phyloP scores from a whole-genome alignment of 2,329 filamentous ascomycete species.

The Clonostachys byssicola region DNA sequence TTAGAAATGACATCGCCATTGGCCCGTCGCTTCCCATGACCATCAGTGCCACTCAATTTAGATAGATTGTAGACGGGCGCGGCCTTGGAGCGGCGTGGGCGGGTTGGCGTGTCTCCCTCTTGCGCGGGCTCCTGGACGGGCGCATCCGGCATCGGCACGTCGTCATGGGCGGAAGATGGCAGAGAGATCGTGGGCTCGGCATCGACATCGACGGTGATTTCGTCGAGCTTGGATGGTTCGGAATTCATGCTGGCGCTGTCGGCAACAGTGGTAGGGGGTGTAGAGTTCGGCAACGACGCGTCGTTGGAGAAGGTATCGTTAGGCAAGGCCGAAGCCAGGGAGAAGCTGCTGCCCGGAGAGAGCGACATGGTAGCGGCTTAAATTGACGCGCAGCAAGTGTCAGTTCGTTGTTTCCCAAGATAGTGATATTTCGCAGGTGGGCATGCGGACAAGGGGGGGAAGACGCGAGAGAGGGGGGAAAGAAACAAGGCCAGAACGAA shows the following conservation, averaged over 20 bases:
- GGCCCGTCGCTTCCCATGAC: slow-evolving; percentile 52
- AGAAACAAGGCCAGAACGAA: not conserved
- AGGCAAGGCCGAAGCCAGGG: slow-evolving; percentile 2
- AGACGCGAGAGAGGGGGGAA: too few species aligned
- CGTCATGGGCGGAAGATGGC: slow-evolving; percentile 7
- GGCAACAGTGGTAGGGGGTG: slow-evolving; percentile 63
- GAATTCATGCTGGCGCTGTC: slow-evolving; percentile 57
- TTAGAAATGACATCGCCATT: slow-evolving; percentile 41
- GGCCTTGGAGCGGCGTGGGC: slow-evolving; percentile 50
- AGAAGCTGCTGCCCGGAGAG: slow-evolving; percentile 24
- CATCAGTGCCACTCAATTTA: slow-evolving; percentile 56
- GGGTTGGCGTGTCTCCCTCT: slow-evolving; percentile 19
- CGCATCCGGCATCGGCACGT: not conserved
- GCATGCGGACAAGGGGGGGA: too few species aligned
- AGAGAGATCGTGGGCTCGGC: slow-evolving; percentile 7
- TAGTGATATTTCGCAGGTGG: too few species aligned
- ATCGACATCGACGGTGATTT: slow-evolving; percentile 19
- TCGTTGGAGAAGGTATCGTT: slow-evolving; percentile 39
- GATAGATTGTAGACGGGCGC: slow-evolving; percentile 64
- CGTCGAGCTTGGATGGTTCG: slow-evolving; percentile 30
- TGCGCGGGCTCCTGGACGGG: slow-evolving; percentile 9
- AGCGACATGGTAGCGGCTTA: slow-evolving; percentile 17
- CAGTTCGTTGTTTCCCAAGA: too few species aligned
- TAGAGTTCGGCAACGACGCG: slow-evolving; percentile 52
- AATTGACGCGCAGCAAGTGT: too few species aligned